phyloP scores from a whole-genome alignment of 192 early-diverging fungal species.

The Umbelopsis sp. region DNA sequence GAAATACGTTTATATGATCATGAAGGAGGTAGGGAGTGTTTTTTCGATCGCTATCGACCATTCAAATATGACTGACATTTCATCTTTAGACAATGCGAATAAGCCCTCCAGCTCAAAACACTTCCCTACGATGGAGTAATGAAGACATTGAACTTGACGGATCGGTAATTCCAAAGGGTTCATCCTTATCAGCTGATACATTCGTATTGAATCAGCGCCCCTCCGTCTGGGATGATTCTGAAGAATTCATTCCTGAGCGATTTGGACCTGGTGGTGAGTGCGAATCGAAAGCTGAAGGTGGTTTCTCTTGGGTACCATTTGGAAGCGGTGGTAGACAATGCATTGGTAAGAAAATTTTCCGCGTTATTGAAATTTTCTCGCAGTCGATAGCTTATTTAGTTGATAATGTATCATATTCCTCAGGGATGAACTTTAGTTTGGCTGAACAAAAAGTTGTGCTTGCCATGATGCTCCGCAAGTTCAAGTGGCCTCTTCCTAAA shows the following conservation, averaged over 20 bases:
- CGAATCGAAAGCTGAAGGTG: slow-evolving; percentile 34
- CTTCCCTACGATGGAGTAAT: background rate
- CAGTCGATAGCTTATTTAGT: no score
- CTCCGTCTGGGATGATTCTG: background rate
- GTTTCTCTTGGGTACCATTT: no score
- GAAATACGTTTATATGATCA: slow-evolving; percentile 35
- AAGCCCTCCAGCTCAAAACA: background rate
- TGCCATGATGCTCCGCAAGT: no score
- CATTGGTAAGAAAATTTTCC: no score
- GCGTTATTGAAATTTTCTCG: no score
- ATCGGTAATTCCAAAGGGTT: slow-evolving; percentile 21
- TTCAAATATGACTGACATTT: no score
- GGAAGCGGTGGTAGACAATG: no score
- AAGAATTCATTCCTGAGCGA: slow-evolving; percentile 14
- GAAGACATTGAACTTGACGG: slow-evolving; percentile 20
- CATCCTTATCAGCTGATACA: background rate
- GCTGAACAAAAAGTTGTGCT: no score
- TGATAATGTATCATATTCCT: no score
- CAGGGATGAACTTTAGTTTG: no score
- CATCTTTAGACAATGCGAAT: background rate
- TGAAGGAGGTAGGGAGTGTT: slow-evolving; percentile 25
- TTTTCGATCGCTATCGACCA: no score
- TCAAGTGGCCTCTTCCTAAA: no score
- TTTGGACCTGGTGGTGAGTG: slow-evolving; percentile 19
- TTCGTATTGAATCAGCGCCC: slow-evolving; percentile 14